Conservation (phyloP, 1,284 basidiomycete genomes). For the Ceratobasidium sp. region DNA sequence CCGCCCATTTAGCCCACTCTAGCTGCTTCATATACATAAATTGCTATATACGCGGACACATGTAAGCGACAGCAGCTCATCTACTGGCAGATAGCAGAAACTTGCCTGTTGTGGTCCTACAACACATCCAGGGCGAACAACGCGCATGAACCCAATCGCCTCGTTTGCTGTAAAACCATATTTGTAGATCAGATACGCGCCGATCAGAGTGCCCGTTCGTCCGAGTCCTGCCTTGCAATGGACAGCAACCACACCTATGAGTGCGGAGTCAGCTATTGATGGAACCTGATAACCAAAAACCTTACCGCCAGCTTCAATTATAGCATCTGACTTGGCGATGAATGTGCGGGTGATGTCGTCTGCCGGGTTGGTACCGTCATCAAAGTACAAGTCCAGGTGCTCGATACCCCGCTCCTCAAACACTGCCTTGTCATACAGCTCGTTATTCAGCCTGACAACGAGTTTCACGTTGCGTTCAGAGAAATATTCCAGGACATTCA, state of each 20-base stretch:
- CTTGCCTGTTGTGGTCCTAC: constrained; percentile 82
- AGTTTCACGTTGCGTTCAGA: constrained; percentile 85
- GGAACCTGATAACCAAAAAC: constrained; percentile 43
- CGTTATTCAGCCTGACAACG: constrained; percentile 95
- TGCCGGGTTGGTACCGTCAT: constrained; percentile 97
- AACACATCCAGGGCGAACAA: constrained; percentile 94
- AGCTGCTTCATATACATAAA: constrained; percentile 97
- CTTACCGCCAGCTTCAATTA: constrained; percentile 78
- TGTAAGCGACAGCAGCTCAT: constrained; percentile 36
- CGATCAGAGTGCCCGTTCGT: constrained; percentile 92
- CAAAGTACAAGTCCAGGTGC: constrained; percentile 94
- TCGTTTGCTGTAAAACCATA: constrained; percentile 99
- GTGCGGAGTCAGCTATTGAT: not conserved
- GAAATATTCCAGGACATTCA: constrained; percentile 92
- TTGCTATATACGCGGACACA: constrained; percentile 63
- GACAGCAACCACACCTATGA: constrained; percentile 53
- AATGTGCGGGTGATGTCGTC: constrained; percentile 94
- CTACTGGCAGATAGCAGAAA: constrained; percentile 17
- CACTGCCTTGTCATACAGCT: constrained; percentile 86
- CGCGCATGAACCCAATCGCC: constrained; percentile 97
- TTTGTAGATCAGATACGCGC: constrained; percentile 98
- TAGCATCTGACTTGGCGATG: constrained; percentile 81
- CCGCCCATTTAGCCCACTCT: constrained; percentile 93
- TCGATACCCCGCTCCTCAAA: constrained; percentile 89
- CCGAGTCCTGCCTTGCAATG: constrained; percentile 90